Conservation (phyloP, 768 basidiomycete genomes). For the Tephrocybe sp. region DNA sequence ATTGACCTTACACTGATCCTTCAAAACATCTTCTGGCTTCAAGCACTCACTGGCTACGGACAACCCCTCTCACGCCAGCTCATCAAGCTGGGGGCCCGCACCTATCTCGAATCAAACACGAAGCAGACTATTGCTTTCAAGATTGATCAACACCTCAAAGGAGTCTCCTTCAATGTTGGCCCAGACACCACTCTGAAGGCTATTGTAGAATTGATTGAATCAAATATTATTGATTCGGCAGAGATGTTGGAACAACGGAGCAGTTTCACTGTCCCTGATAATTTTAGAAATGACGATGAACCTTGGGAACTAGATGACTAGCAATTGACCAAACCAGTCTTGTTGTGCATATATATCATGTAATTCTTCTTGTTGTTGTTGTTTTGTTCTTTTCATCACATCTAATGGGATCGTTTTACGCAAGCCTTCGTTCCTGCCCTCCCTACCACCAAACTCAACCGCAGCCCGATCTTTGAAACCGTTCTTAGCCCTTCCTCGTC, state of each 20-base stretch:
- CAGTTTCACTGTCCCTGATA: background rate
- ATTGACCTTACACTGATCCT: conserved; percentile 21
- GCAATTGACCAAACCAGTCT: too few relatives aligned
- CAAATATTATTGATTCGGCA: conserved; percentile 9
- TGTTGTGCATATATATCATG: too few relatives aligned
- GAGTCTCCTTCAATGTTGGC: conserved; percentile 4
- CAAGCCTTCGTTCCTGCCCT: too few relatives aligned
- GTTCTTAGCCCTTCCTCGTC: too few relatives aligned
- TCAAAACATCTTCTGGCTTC: conserved; percentile 20
- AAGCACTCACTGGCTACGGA: background rate
- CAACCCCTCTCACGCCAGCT: conserved; percentile 10
- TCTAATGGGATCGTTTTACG: too few relatives aligned
- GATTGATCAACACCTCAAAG: conserved; percentile 12
- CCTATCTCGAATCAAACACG: conserved; percentile 9
- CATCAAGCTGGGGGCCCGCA: conserved; percentile 11
- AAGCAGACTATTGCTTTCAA: conserved; percentile 11
- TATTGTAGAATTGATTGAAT: conserved; percentile 9
- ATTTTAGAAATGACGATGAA: background rate
- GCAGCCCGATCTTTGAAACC: too few relatives aligned
- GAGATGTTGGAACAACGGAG: conserved; percentile 8
- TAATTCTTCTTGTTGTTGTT: too few relatives aligned
- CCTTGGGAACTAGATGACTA: too few relatives aligned
- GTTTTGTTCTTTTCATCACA: too few relatives aligned
- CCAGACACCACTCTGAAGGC: conserved; percentile 11
- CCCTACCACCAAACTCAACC: too few relatives aligned